These are phyloP conservation scores for Apiotrichum gamsii DNA, from an alignment of 1,284 basidiomycete species.

Conservation along the genomic window DNA sequence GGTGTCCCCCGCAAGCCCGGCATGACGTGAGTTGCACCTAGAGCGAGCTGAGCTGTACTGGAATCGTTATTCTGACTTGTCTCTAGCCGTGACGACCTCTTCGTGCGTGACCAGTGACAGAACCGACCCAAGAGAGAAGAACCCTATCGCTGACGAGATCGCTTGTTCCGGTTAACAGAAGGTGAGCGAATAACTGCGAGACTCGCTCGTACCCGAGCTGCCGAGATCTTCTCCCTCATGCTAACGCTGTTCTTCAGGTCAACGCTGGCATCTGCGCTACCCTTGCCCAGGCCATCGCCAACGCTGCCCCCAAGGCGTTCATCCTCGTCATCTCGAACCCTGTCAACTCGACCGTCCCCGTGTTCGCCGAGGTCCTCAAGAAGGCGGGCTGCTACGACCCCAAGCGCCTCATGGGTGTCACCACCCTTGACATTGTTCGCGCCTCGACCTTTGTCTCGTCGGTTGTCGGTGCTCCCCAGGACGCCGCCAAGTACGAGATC, in stretches of 20 bases:
- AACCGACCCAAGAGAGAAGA: neutral
- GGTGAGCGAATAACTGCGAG: too few relatives aligned
- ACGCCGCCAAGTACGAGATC: slow-evolving; percentile 59
- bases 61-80: neutral
- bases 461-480: slow-evolving; percentile 61
- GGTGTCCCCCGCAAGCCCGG: slow-evolving; percentile 89
- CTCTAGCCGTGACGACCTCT: slow-evolving; percentile 82
- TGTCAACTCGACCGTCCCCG: slow-evolving; percentile 82
- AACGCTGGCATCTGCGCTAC: slow-evolving; percentile 71
- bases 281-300: slow-evolving; percentile 80
- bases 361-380: slow-evolving; percentile 87
- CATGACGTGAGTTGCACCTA: slow-evolving; percentile 51
- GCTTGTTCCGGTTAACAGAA: slow-evolving; percentile 20
- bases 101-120: slow-evolving; percentile 58
- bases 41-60: too few relatives aligned
- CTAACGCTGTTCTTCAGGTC: slow-evolving; percentile 22
- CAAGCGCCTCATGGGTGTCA: slow-evolving; percentile 67
- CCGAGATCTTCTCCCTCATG: too few relatives aligned
- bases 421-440: slow-evolving; percentile 95
- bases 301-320: slow-evolving; percentile 81
- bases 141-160: neutral
- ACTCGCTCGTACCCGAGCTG: too few relatives aligned
- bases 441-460: slow-evolving; percentile 83
- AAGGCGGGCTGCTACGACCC: slow-evolving; percentile 93
- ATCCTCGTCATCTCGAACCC: slow-evolving; percentile 93